phyloP scores from a whole-genome alignment of 2,329 filamentous ascomycete species.

The Cordyceps javanica region DNA sequence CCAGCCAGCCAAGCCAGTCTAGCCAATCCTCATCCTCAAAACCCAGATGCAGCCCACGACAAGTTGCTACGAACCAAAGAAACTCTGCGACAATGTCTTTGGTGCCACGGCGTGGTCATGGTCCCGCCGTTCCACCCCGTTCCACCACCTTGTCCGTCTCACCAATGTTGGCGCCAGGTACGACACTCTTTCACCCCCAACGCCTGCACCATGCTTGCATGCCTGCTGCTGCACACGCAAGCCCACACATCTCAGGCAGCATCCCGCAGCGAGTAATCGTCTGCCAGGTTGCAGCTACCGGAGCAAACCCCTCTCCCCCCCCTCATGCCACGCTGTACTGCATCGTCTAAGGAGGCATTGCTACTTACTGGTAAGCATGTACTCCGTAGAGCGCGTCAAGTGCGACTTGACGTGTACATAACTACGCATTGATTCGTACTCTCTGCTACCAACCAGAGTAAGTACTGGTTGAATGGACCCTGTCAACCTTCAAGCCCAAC shows the following conservation, averaged over 20 bases:
- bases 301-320: neutral
- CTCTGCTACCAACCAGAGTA: too few relatives aligned
- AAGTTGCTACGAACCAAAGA: conserved; percentile 6
- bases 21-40: conserved; percentile 1
- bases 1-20: neutral
- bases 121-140: neutral
- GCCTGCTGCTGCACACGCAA: neutral
- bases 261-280: neutral
- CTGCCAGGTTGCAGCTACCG: neutral
- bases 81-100: conserved; percentile 11
- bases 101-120: neutral
- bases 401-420: too few relatives aligned
- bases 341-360: too few relatives aligned
- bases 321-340: neutral
- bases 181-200: too few relatives aligned
- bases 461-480: neutral
- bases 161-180: neutral
- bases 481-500: neutral
- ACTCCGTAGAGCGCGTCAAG: too few relatives aligned
- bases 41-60: neutral
- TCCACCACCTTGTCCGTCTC: neutral
- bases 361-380: too few relatives aligned
- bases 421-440: too few relatives aligned
- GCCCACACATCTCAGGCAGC: neutral
- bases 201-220: too few relatives aligned